Conservation (phyloP, 2,329 filamentous ascomycete genomes). For the Lecanicillium sp. region DNA sequence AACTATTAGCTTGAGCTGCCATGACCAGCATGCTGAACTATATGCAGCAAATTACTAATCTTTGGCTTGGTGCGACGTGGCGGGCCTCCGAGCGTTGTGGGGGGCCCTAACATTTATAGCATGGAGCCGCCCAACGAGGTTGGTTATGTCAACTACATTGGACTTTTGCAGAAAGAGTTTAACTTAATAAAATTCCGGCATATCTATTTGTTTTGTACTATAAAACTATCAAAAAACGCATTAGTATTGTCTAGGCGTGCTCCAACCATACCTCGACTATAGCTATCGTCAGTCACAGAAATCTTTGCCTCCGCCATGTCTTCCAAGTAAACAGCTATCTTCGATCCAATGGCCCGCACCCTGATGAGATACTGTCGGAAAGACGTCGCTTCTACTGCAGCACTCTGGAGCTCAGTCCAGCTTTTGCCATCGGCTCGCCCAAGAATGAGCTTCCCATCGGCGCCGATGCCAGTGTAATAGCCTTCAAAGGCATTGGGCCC, state of each 20-base stretch:
- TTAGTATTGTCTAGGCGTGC: not conserved
- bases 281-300: not conserved
- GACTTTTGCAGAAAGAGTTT: no score
- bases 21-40: no score
- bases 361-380: not conserved
- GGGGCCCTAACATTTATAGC: no score
- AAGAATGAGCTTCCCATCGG: not conserved
- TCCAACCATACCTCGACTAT: not conserved
- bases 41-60: no score
- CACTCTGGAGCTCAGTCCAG: constrained; percentile 1
- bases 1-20: no score
- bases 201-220: constrained; percentile 16
- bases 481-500: not conserved
- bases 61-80: no score
- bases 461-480: not conserved
- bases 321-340: not conserved
- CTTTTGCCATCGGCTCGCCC: not conserved
- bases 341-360: not conserved
- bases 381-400: not conserved
- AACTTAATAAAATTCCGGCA: no score
- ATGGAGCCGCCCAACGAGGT: no score
- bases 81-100: no score
- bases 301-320: constrained; percentile 1
- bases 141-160: no score
- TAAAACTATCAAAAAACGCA: constrained; percentile 1